These are phyloP conservation scores for Penicillium sp. DNA, from an alignment of 2,329 filamentous ascomycete species.

Conservation along the genomic window DNA sequence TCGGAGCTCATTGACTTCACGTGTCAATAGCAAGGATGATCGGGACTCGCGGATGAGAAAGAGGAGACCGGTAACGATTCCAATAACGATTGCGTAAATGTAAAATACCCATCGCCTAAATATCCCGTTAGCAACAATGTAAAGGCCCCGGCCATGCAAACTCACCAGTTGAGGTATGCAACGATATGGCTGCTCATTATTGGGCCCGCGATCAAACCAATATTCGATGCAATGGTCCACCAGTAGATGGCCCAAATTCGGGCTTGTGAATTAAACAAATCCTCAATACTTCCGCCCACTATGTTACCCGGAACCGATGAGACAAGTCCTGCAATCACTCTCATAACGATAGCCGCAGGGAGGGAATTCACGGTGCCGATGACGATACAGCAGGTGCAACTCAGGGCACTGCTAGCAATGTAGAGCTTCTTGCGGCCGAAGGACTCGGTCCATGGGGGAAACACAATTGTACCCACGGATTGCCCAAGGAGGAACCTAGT, in stretches of 20 bases:
- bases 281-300: conserved; percentile 47
- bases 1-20: conserved; percentile 30
- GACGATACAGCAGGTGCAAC: conserved; percentile 33
- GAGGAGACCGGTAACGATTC: conserved; percentile 31
- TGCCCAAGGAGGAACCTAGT: conserved; percentile 35
- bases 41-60: conserved; percentile 43
- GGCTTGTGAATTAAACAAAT: conserved; percentile 45
- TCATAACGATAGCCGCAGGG: conserved; percentile 37
- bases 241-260: conserved; percentile 46
- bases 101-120: conserved; percentile 46
- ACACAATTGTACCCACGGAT: conserved; percentile 30
- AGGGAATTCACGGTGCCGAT: conserved; percentile 37
- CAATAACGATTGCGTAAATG: conserved; percentile 39
- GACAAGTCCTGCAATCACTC: conserved; percentile 43
- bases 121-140: neutral
- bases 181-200: conserved; percentile 43
- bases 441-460: conserved; percentile 37
- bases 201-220: conserved; percentile 44
- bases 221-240: conserved; percentile 43
- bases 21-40: conserved; percentile 41
- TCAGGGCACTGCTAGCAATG: conserved; percentile 27
- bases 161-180: conserved; percentile 36
- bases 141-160: neutral
- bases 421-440: conserved; percentile 39
- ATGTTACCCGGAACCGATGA: conserved; percentile 48